Evolutionary conservation across 192 early-diverging fungal species (phyloP).

Genomic region (Mortierella antarctica): DNA sequence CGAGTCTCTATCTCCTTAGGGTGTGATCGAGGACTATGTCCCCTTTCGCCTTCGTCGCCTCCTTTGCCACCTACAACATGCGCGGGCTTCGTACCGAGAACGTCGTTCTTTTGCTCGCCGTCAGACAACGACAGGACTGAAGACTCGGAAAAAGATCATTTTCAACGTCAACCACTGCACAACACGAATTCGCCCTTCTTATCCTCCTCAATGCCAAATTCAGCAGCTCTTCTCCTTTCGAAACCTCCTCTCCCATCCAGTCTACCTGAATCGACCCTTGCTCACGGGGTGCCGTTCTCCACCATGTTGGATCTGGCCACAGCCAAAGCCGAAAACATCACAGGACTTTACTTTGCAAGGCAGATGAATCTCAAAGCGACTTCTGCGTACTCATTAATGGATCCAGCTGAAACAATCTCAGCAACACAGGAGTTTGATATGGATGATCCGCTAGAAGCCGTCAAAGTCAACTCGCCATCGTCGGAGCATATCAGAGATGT

Average conservation of each 20-base stretch:
- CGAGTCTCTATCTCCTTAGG: constrained; percentile 27
- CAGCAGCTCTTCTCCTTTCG: constrained; percentile 20
- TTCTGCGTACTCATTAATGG: not conserved
- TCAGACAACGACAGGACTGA: constrained; percentile 5
- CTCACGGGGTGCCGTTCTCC: constrained; percentile 27
- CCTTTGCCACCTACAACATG: constrained; percentile 9
- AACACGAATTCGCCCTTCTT: constrained; percentile 10
- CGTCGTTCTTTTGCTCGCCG: constrained; percentile 24
- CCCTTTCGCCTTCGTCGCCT: constrained; percentile 7
- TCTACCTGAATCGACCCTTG: not conserved
- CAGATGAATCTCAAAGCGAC: constrained; percentile 24
- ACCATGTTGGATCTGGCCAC: constrained; percentile 45
- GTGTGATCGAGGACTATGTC: not conserved
- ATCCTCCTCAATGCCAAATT: constrained; percentile 12
- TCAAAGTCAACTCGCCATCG: too few species aligned
- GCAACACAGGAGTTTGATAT: not conserved
- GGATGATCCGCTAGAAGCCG: too few species aligned
- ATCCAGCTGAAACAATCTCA: not conserved
- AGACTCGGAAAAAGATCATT: not conserved
- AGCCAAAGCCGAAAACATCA: constrained; percentile 48
- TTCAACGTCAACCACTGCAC: not conserved
- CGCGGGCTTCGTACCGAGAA: not conserved
- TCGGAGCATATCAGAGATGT: not conserved
- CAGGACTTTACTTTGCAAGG: constrained; percentile 43
- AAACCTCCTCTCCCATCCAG: constrained; percentile 5